Evolutionary conservation across 1,284 basidiomycete species (phyloP).

Genomic region (Dichomitus squalens): DNA sequence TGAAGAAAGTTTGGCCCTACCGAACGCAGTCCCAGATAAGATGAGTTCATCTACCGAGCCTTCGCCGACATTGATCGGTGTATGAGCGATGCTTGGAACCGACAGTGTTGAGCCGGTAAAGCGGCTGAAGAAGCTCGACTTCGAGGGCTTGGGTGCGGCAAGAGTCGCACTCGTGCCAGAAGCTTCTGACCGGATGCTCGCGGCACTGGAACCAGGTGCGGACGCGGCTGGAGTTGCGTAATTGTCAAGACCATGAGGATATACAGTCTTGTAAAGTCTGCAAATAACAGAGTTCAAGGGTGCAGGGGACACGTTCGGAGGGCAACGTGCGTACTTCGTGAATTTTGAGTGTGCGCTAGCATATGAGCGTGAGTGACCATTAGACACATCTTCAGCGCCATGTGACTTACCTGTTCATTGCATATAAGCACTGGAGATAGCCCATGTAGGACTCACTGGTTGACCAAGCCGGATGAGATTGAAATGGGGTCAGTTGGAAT

Average conservation of each 20-base stretch:
- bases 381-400: background rate
- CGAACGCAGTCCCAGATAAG: conserved; percentile 74
- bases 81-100: conserved; percentile 24
- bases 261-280: conserved; percentile 74
- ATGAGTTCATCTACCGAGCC: conserved; percentile 72
- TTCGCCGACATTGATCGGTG: conserved; percentile 33
- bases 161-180: conserved; percentile 31
- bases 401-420: conserved; percentile 55
- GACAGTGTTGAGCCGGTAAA: conserved; percentile 32
- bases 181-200: conserved; percentile 36
- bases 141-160: conserved; percentile 25
- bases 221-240: conserved; percentile 53
- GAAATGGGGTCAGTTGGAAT: background rate
- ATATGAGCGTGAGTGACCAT: background rate
- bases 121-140: conserved; percentile 42
- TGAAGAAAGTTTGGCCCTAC: conserved; percentile 34
- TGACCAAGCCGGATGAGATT: conserved; percentile 1
- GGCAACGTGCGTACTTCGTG: conserved; percentile 50
- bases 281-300: background rate
- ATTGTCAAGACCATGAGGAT: conserved; percentile 63
- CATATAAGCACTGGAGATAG: conserved; percentile 76
- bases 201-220: conserved; percentile 42
- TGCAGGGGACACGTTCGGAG: conserved; percentile 1
- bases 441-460: conserved; percentile 75
- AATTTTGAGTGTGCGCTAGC: conserved; percentile 73